These are phyloP conservation scores for Vitis hybrid DNA, from an alignment of 177 flowering plant genomes.

Conservation along the genomic window DNA sequence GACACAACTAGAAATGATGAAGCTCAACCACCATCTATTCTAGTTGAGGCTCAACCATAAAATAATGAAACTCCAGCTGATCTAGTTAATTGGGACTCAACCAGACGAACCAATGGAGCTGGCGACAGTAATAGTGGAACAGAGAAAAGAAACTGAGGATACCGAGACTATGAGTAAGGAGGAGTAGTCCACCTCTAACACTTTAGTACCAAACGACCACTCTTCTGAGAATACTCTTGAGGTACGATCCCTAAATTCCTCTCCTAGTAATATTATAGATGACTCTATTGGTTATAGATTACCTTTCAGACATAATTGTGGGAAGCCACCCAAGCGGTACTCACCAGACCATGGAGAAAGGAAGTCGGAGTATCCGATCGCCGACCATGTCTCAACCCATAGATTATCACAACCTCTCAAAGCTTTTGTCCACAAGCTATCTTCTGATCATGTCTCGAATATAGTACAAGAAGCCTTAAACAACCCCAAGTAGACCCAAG, in stretches of 20 bases:
- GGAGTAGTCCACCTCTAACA: too few species aligned
- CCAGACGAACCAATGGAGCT: too few species aligned
- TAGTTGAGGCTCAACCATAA: too few species aligned
- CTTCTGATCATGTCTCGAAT: not conserved
- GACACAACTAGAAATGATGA: too few species aligned
- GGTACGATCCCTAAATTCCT: conserved; percentile 6
- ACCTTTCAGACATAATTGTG: not conserved
- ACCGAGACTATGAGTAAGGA: too few species aligned
- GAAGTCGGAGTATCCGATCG: not conserved
- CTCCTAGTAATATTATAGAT: conserved; percentile 1
- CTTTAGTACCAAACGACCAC: not conserved
- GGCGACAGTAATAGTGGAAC: too few species aligned
- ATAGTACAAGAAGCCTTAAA: not conserved
- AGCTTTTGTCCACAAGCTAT: conserved; percentile 3
- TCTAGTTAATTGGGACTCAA: too few species aligned
- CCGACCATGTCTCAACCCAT: conserved; percentile 1
- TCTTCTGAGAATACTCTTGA: conserved; percentile 12
- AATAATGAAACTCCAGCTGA: too few species aligned
- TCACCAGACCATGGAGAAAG: not conserved
- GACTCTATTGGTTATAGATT: not conserved
- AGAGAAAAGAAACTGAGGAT: too few species aligned
- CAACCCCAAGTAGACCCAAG: not conserved
- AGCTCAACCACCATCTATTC: too few species aligned
- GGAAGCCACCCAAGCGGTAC: not conserved
- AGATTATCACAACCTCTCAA: not conserved